Evolutionary conservation across 2,329 filamentous ascomycete genomes (phyloP), one percentile per base, ranked within the genome.

Genomic region (Elsinoe necatrix): DNA sequence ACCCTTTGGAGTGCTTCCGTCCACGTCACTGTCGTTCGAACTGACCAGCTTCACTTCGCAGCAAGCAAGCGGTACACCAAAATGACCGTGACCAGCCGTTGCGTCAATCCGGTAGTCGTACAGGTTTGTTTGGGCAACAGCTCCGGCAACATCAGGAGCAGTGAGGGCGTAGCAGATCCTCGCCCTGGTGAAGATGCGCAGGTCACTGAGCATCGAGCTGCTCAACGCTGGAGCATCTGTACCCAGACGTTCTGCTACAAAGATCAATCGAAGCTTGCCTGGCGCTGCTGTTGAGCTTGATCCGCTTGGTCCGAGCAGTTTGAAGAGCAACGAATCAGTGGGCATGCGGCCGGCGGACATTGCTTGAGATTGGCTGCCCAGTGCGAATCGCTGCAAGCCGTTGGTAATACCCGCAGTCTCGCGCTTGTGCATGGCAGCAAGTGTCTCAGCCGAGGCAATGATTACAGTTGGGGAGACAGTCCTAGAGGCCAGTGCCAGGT

Each of bases 101-200:
- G 71, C 72, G 2, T 74, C 60, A 79, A 77, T 62, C 50, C 92
- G 78, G 70, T 97, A 97, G 68, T 97, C 92, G 67, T 88, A 95
- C 37, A 91, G 79, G 60, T 88, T 84, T 6, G 88, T 95, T 73
- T 97, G 92, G 1, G 86, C 77, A n/a, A 95, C 81, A 0, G 91
- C 86, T 35, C 93, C 93, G 1, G 91, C 92, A n/a, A 97, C 87
- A 59, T 82, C 81, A 21, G 89, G 77, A 0, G 87, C 84, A 16
- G 89, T 87, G 56, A 98, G 77, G 2, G 90, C 91, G 69, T 97
- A 95, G 52, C 95, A 78, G 57, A 96, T 77, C 54, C 89, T 82
- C 1, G 89, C 85, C 25, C 86, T 82, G 1, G 87, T 88, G 69
- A 90, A 88, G 54, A 95, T 80, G 45, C 91, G 83, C 57, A 97